These are phyloP conservation scores for Prunus kanzakura DNA, from an alignment of 306 rosid genomes.

Conservation along the genomic window DNA sequence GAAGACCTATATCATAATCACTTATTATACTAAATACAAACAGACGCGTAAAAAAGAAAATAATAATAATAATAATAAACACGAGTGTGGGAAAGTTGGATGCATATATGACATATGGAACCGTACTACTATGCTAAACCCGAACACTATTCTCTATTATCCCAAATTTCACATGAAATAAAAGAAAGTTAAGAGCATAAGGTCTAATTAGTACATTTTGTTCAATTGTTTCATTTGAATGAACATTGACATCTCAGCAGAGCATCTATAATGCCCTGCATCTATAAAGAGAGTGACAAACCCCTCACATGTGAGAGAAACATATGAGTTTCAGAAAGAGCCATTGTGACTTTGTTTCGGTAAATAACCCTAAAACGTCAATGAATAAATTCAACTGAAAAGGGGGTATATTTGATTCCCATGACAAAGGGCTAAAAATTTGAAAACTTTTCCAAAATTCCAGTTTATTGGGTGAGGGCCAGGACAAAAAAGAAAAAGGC, in stretches of 20 bases:
- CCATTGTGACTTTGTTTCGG: background rate
- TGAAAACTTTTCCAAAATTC: too few relatives aligned
- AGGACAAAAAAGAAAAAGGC: too few relatives aligned
- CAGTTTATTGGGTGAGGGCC: too few relatives aligned
- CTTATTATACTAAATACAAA: background rate
- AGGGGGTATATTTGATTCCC: too few relatives aligned
- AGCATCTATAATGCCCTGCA: background rate
- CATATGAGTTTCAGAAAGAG: too few relatives aligned
- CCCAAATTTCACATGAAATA: background rate
- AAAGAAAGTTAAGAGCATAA: background rate
- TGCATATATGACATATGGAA: background rate
- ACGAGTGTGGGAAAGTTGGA: too few relatives aligned
- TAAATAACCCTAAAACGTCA: too few relatives aligned
- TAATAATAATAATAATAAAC: too few relatives aligned
- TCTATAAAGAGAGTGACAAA: background rate
- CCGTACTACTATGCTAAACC: background rate
- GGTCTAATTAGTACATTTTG: background rate
- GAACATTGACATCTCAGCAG: background rate
- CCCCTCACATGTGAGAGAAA: too few relatives aligned
- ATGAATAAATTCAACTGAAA: too few relatives aligned
- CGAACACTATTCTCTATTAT: constrained; percentile 4
- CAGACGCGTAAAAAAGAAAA: too few relatives aligned
- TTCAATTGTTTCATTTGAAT: background rate
- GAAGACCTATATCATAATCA: background rate
- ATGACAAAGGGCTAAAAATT: too few relatives aligned